These are phyloP conservation scores for Patellifolia procumbens DNA, from an alignment of 179 eudicot genomes.

Conservation along the genomic window DNA sequence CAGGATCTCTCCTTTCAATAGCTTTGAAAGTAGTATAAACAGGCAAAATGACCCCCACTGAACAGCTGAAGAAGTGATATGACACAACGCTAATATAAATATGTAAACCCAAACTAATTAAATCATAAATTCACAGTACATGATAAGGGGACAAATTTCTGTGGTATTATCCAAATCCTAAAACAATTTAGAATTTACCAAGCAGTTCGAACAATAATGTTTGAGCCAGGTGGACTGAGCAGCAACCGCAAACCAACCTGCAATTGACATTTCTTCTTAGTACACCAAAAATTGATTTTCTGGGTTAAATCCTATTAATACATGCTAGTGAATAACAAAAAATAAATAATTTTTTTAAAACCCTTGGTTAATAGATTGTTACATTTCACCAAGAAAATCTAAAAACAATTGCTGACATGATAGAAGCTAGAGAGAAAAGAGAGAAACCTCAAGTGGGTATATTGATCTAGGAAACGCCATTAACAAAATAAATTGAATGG, in stretches of 20 bases:
- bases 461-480: conserved; percentile 33
- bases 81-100: too few relatives aligned
- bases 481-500: too few relatives aligned
- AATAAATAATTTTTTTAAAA: background rate
- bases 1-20: conserved; percentile 65
- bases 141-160: background rate
- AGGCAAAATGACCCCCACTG: conserved; percentile 80
- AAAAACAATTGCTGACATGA: background rate
- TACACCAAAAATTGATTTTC: too few relatives aligned
- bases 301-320: background rate
- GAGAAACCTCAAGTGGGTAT: conserved; percentile 30
- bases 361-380: background rate
- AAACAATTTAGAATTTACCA: conserved; percentile 47
- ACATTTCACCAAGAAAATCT: conserved; percentile 3
- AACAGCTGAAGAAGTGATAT: conserved; percentile 55
- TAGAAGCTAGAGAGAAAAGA: background rate
- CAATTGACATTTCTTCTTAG: too few relatives aligned
- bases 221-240: conserved; percentile 77
- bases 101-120: background rate
- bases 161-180: background rate
- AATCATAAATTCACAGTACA: background rate
- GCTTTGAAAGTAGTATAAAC: conserved; percentile 91
- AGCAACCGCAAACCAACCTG: conserved; percentile 86
- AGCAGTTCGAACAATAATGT: conserved; percentile 78
- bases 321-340: too few relatives aligned